Evolutionary conservation across 2,329 filamentous ascomycete species (phyloP), one percentile per base, ranked within the genome.

Genomic region (Nemania abortiva): DNA sequence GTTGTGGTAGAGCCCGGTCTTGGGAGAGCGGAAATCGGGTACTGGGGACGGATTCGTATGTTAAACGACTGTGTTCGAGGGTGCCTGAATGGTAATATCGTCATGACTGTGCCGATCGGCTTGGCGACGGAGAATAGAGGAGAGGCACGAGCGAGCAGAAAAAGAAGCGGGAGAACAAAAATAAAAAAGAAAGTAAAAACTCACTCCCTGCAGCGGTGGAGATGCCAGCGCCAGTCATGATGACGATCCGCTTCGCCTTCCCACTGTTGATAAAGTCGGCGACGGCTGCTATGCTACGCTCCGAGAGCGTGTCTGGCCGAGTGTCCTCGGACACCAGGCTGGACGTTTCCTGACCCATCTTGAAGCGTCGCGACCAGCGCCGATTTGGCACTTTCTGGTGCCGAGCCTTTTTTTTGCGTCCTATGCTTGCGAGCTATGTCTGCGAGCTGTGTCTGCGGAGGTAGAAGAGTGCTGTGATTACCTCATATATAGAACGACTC

Each of bases 1-100:
- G 77, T 98, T 98, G 75, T 93, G 91, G 80, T 99, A 99, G 11
- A 99, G 88, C 2, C 96, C 96, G 0, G 95, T 98, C 66, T 94
- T 92, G 70, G 95, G 95, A 1, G 94, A 97, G 72, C 96, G 88
- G 80, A 98, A 99, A 82, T 99, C 96, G 70, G 96, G 96, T 71
- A 99, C 95, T 82, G 84, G 6, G 52, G 13, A 49, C 15, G 20
- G 49, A 49, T 27, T 49, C 31, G 27, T 49, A 50, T 34, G 61
- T 66, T 54, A 56, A 49, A 39, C 22, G 50, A 42, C 49, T n/a
- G 54, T 27, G 15, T 24, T 34, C 3, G 34, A 31, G n/a, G 56
- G 29, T 53, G 53, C 9, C 39, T 62, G n/a, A 9, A 34, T 9
- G 49, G 7, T 29, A 5, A 5, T 24, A 15, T n/a, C 6, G 20